Evolutionary conservation across 805 yeast genomes (phyloP).

Genomic region (Ogataea henricii): DNA sequence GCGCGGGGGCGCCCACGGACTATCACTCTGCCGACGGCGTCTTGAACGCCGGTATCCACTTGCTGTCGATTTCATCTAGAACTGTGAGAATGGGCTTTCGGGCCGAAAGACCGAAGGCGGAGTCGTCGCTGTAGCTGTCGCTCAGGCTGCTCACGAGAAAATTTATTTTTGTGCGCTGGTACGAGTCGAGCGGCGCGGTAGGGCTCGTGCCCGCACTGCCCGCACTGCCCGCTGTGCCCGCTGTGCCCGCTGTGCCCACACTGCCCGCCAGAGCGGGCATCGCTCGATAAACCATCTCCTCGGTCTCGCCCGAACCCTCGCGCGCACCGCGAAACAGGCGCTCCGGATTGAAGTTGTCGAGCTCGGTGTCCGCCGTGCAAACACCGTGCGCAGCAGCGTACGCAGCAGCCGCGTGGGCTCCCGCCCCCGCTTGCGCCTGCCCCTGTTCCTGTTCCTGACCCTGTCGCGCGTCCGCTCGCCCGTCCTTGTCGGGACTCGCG

Average conservation of each 20-base stretch:
- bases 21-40: too few relatives aligned
- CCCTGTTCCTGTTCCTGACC: neutral
- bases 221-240: neutral
- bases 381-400: too few relatives aligned
- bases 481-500: neutral
- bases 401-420: neutral
- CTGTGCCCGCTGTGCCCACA: neutral
- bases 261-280: neutral
- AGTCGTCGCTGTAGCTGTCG: conserved; percentile 2
- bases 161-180: conserved; percentile 6
- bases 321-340: conserved; percentile 9
- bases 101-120: conserved; percentile 3
- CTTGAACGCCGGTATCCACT: conserved; percentile 4
- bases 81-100: conserved; percentile 4
- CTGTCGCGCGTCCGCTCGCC: neutral
- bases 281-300: too few relatives aligned
- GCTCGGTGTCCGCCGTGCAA: conserved; percentile 9
- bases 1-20: neutral
- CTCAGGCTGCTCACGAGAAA: conserved; percentile 6
- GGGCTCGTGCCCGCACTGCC: too few relatives aligned
- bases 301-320: neutral
- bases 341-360: conserved; percentile 14
- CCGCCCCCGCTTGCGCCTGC: neutral
- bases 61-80: conserved; percentile 7
- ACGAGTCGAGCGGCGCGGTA: neutral